A percentile compares a stretch with the other conserved stretches of the same genome.
phyloP scores from a whole-genome alignment of 257 asterid genomes.

The Thymus mandschuricus region DNA sequence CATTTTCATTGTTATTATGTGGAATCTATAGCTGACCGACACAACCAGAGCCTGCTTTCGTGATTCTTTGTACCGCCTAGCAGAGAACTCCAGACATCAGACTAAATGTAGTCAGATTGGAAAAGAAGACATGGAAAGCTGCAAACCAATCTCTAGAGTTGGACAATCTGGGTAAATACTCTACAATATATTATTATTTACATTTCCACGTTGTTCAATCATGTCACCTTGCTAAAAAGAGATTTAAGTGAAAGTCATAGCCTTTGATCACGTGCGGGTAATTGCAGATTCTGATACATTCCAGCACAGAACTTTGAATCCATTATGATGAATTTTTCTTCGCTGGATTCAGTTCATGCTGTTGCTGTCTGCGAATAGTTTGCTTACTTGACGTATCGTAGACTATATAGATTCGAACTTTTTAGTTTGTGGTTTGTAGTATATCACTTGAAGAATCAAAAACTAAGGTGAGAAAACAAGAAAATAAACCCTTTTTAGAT shows the following conservation, averaged over 20 bases:
- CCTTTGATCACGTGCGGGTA: too few species aligned
- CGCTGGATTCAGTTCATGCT: too few species aligned
- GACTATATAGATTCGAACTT: too few species aligned
- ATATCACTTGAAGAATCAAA: neutral
- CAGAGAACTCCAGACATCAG: constrained; percentile 49
- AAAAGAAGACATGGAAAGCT: constrained; percentile 18
- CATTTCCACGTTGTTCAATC: constrained; percentile 9
- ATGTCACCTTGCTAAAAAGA: neutral
- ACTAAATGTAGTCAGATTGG: constrained; percentile 21
- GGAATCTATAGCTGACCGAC: constrained; percentile 40
- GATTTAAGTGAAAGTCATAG: too few species aligned
- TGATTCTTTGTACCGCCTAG: constrained; percentile 62
- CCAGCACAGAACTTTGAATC: too few species aligned
- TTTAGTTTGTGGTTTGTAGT: neutral
- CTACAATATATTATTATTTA: neutral
- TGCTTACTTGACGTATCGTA: too few species aligned
- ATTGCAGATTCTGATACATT: too few species aligned
- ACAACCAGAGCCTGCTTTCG: constrained; percentile 54
- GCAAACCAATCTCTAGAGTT: constrained; percentile 18
- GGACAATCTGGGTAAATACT: constrained; percentile 38
- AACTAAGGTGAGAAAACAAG: too few species aligned
- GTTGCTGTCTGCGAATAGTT: too few species aligned
- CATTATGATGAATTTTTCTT: too few species aligned
- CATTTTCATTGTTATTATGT: constrained; percentile 17
- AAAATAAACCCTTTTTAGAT: too few species aligned